Base-by-base conservation (phyloP, 2,329 filamentous ascomycete species). In the Aureobasidium sp. region DNA sequence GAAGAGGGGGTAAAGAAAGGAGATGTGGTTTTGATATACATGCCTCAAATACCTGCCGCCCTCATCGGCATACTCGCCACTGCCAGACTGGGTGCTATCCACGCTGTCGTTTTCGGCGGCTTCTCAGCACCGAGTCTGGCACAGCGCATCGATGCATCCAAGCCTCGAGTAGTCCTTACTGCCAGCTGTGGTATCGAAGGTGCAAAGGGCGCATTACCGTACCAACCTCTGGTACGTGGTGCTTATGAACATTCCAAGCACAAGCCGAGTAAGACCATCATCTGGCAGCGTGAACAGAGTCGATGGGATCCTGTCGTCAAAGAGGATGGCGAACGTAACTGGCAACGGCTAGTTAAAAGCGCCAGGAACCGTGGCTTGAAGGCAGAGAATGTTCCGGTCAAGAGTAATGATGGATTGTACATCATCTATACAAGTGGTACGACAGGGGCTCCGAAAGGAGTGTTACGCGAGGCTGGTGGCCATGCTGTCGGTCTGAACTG, bases 11-110 rank as follows among this genome's bases (percentile, higher is more conserved):
- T 97, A 5, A 80, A 81, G 66, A 90, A 84, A 73, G 91, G 92
- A 1, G 90, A 97, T 76, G 88, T 94, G 0, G 90, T 97, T 6
- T 81, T 97, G 65, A 83, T 97, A 32, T 97, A 97, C 74, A 96
- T 97, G 92, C 92, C 92, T 60, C 97, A 97, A 92, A 90, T 97
- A 47, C 92, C 93, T 0, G 87, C 90, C 0, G 89, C 91, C 1
- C 73, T 96, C n/a, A 85, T 95, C 64, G 92, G 89, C 10, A 91
- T 94, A 66, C 83, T 97, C 4, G 91, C 93, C 29, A 84, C 89
- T 63, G 86, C 86, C 64, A 85, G 91, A 10, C 79, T 97, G 0
- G 93, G 92, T 11, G 93, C 91, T 16, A 85, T 97, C 58, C 93
- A 97, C 71, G 86, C 90, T 3, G 90, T 96, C 5, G 93, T 97